These are phyloP conservation scores for Alternaria infectoria DNA, from an alignment of 2,329 filamentous ascomycete species.

Conservation along the genomic window DNA sequence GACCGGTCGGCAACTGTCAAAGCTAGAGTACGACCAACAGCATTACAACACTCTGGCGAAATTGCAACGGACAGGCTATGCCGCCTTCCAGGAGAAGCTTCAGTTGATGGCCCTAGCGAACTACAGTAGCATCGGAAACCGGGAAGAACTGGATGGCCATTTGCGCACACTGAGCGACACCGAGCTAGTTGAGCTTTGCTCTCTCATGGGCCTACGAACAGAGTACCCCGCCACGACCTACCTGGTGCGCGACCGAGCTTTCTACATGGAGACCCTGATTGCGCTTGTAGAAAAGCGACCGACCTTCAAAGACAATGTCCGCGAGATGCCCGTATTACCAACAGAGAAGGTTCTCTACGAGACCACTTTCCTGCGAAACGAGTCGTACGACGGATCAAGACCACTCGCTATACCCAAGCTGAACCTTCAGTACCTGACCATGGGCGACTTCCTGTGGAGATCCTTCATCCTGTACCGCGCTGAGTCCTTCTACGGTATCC, in stretches of 20 bases:
- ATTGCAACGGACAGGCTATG: conserved; percentile 76
- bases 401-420: conserved; percentile 92
- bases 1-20: conserved; percentile 76
- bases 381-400: conserved; percentile 83
- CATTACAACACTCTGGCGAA: conserved; percentile 80
- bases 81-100: conserved; percentile 86
- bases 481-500: conserved; percentile 92
- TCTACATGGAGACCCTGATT: conserved; percentile 74
- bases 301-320: conserved; percentile 81
- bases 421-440: conserved; percentile 92
- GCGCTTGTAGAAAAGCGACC: conserved; percentile 76
- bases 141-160: conserved; percentile 78
- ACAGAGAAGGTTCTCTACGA: conserved; percentile 86
- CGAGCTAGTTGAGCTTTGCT: conserved; percentile 74
- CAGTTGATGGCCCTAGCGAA: conserved; percentile 93
- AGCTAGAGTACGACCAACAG: conserved; percentile 75
- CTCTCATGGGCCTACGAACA: conserved; percentile 76
- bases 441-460: conserved; percentile 96
- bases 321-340: conserved; percentile 76
- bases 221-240: conserved; percentile 77
- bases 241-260: conserved; percentile 67
- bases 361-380: conserved; percentile 76
- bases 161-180: conserved; percentile 74
- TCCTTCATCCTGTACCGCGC: conserved; percentile 87
- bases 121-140: conserved; percentile 83